These are phyloP conservation scores for Pulicaria dysenterica DNA, from an alignment of 129 eudicot species.

Conservation along the genomic window DNA sequence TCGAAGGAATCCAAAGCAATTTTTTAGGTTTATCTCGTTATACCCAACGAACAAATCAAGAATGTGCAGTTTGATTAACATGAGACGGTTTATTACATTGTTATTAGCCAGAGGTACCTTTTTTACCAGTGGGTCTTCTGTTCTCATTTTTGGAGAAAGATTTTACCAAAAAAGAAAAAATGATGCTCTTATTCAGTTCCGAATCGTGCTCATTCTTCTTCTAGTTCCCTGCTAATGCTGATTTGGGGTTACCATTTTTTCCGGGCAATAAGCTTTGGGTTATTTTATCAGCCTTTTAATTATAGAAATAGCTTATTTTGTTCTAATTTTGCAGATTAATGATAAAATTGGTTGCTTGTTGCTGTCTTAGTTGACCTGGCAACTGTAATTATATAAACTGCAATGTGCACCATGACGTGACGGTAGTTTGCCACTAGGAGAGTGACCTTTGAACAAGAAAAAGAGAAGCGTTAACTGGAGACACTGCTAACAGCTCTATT, in stretches of 20 bases:
- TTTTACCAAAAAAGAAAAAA: slow-evolving; percentile 33
- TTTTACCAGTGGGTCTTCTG: slow-evolving; percentile 43
- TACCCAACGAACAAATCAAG: slow-evolving; percentile 28
- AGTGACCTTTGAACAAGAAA: too few species aligned
- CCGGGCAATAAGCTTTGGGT: background rate
- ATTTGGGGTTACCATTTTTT: background rate
- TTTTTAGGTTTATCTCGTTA: slow-evolving; percentile 35
- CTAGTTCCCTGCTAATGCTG: background rate
- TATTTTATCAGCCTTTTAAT: background rate
- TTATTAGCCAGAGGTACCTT: slow-evolving; percentile 48
- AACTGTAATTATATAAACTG: background rate
- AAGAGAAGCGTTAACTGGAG: too few species aligned
- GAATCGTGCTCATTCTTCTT: background rate
- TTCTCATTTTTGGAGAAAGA: slow-evolving; percentile 28
- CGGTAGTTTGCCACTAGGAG: too few species aligned
- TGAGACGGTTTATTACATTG: slow-evolving; percentile 30
- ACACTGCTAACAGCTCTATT: too few species aligned
- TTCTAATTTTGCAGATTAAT: background rate
- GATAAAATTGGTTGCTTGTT: background rate
- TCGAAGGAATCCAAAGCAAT: slow-evolving; percentile 9
- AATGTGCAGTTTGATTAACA: slow-evolving; percentile 53
- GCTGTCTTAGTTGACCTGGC: background rate
- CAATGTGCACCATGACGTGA: too few species aligned
- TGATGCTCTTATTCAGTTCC: slow-evolving; percentile 13
- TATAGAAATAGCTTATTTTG: background rate